Base-by-base conservation (phyloP, 805 yeast species). In the Metschnikowia bowlesiae region DNA sequence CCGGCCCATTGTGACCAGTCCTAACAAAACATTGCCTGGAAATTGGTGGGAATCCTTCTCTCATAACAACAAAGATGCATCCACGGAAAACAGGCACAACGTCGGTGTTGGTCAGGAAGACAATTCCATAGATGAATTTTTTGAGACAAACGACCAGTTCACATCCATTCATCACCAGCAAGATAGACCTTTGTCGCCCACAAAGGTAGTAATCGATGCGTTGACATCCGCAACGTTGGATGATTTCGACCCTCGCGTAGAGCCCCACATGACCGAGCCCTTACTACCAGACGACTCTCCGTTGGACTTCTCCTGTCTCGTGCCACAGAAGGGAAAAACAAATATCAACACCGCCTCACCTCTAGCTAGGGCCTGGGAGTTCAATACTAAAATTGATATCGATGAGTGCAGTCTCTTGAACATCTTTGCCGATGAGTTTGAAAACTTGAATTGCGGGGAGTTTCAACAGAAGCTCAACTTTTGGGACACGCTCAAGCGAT, bases 251-350 rank as follows among this genome's bases (percentile, higher is more conserved):
- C 49, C 56, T 4, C 46, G 46, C 18, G 35, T 51, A 36, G 47
- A 32, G 48, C 56, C 60, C 2, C 62, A 56, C 42, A 58, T 58
- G 60, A 47, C 54, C 11, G 50, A 46, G 16, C 60, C 60, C 4
- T 49, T 58, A 22, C 47, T 54, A 14, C 53, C 53, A 10, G 53
- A 56, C 34, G 49, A 46, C 8, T 46, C 54, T 9, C 52, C 53
- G 0, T 47, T 58, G 29, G 56, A 56, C 28, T 48, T 58, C 36
- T 54, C 58, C 2, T 40, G 42, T 2, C 30, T 56, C n/a, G 28
- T 13, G n/a, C 44, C 46, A 29, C 47, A 46, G 37, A 41, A 44
- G 31, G 56, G 56, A 14, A 33, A 38, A 28, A 48, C 54, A 18
- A 55, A 50, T 29, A 38, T 48, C 22, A 41, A 34, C 9, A 39